Evolutionary conservation across 2,329 filamentous ascomycete species (phyloP).

Genomic region (Fusarium sp.): DNA sequence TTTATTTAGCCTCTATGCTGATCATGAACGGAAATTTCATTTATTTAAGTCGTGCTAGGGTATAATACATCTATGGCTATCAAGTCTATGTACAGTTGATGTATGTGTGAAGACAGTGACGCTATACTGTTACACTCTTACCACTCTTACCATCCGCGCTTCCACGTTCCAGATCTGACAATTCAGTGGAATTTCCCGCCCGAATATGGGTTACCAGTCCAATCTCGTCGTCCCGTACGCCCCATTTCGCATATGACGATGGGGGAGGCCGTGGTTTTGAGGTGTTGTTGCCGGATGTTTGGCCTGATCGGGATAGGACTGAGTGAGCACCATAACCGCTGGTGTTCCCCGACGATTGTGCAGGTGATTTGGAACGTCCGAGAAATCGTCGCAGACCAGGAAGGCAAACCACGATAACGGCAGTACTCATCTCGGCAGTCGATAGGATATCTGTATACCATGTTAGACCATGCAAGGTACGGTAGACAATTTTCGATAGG

Average conservation of each 20-base stretch:
- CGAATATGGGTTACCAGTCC: slow-evolving; percentile 23
- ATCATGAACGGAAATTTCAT: too few species aligned
- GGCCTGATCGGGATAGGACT: not conserved
- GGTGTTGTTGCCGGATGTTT: not conserved
- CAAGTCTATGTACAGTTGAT: not conserved
- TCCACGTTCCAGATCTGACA: not conserved
- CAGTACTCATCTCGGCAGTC: slow-evolving; percentile 24
- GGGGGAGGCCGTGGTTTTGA: not conserved
- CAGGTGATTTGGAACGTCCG: slow-evolving; percentile 10
- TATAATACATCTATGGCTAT: too few species aligned
- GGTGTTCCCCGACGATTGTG: not conserved
- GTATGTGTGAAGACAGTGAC: not conserved
- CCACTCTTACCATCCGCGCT: slow-evolving; percentile 5
- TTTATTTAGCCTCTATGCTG: too few species aligned
- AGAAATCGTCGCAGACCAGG: slow-evolving; percentile 21
- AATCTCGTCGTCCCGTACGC: slow-evolving; percentile 20
- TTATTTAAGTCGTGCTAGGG: too few species aligned
- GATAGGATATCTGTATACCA: not conserved
- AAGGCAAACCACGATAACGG: slow-evolving; percentile 18
- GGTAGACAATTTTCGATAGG: not conserved
- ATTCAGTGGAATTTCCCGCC: not conserved
- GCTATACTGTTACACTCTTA: not conserved
- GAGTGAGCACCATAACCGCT: slow-evolving; percentile 7
- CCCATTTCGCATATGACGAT: slow-evolving; percentile 22
- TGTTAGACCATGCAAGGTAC: not conserved